Base-by-base conservation (phyloP, 202 grass and related monocot genomes). In the Saccharum hybrid region DNA sequence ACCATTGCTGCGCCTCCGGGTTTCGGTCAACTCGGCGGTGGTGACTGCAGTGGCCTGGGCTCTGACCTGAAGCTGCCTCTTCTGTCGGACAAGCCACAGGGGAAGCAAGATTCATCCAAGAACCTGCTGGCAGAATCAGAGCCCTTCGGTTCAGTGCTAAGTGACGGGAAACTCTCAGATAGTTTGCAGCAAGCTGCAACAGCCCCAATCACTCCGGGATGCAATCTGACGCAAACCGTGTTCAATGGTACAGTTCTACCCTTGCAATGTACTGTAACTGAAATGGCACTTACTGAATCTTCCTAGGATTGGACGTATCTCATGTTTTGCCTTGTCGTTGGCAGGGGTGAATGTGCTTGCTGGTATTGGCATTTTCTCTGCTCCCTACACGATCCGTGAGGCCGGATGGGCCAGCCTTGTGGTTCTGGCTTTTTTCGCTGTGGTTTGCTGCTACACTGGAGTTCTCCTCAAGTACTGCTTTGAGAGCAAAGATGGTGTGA, bases 321-420 rank as follows among this genome's bases (percentile, higher is more conserved):
- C 10, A 30, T 23, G 7, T 10, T 40, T 14, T 69, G 71, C 18
- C 37, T 52, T 80, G 28, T 63, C 71, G 74, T 49, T 18, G 21
- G 21, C 45, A 97, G 95, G 95, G 21, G 40, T 93, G 68, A 98
- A 98, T 48, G 92, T 93, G 28, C 88, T 98, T 77, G 92, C 87
- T 60, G 96, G 96, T 3, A 88, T 98, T 33, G 96, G 92, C 66
- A 68, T 98, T 85, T 90, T 98, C 82, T 98, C 96, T 4, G 81
- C 92, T 75, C 92, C 96, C 1, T 93, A 83, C 70, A 98, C 96
- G 10, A 71, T 98, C 51, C 77, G 76, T 48, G 87, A 98, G 76
- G 92, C 87, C 26, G 96, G 92, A 73, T 98, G 96, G 96, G 63
- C 85, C 72, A 73, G 83, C 61, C 82, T 98, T 87, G 71, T 3